Conservation (phyloP, 2,329 filamentous ascomycete genomes). For the Fusarium beomiforme region DNA sequence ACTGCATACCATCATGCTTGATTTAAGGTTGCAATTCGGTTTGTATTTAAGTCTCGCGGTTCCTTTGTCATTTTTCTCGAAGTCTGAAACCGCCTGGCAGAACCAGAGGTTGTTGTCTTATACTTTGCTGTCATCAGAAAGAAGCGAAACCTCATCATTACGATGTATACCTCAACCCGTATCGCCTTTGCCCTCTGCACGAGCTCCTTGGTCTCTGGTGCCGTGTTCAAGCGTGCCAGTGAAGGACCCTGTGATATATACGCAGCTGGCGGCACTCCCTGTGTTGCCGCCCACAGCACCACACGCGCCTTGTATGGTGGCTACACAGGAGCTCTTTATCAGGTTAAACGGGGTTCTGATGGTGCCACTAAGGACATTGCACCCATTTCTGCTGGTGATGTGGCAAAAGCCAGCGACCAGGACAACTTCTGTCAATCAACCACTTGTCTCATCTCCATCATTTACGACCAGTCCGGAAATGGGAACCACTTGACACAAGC, state of each 20-base stretch:
- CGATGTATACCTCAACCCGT: no score
- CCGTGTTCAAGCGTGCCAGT: no score
- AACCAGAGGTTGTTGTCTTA: no score
- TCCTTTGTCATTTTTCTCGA: no score
- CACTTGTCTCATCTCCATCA: slow-evolving; percentile 71
- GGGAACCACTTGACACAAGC: no score
- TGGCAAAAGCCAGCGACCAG: slow-evolving; percentile 69
- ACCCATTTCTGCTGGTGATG: slow-evolving; percentile 61
- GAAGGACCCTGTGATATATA: slow-evolving; percentile 20
- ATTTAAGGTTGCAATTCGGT: no score
- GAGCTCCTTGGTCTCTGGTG: no score
- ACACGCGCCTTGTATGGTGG: neutral
- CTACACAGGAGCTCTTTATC: slow-evolving; percentile 3
- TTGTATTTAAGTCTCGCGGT: no score
- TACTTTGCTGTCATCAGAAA: no score
- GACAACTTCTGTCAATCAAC: slow-evolving; percentile 69
- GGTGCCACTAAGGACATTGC: neutral
- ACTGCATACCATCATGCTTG: no score
- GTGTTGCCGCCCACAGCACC: slow-evolving; percentile 20
- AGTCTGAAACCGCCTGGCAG: no score
- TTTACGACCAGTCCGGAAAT: slow-evolving; percentile 75
- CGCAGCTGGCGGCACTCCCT: neutral
- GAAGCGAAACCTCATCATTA: no score
- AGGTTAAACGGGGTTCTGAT: slow-evolving; percentile 14
- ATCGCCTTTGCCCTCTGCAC: neutral